Conservation (phyloP, 768 basidiomycete species). For the Tremella fuciformis region DNA sequence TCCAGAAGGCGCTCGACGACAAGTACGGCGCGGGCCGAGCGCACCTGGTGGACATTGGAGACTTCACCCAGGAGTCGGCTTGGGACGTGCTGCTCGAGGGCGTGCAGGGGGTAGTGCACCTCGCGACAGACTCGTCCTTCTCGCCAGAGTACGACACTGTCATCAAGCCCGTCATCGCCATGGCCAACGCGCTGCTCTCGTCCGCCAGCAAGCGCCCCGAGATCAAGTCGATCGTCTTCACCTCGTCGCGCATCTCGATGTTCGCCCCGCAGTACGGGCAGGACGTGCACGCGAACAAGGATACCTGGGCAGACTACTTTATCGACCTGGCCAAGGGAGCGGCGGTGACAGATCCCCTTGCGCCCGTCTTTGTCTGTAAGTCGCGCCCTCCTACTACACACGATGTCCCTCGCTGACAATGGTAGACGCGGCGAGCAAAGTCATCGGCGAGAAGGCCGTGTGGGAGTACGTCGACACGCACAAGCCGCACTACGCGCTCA, state of each 20-base stretch:
- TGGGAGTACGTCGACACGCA: conserved; percentile 29
- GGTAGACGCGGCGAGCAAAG: conserved; percentile 16
- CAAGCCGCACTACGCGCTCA: conserved; percentile 15
- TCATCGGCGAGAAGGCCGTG: conserved; percentile 22
- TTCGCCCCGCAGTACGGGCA: not conserved
- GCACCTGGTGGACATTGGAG: conserved; percentile 7
- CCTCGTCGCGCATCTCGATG: not conserved
- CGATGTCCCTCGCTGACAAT: too few relatives aligned
- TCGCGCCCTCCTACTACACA: too few relatives aligned
- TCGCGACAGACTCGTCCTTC: not conserved
- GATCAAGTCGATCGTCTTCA: conserved; percentile 6
- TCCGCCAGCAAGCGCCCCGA: not conserved
- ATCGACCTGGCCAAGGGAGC: not conserved
- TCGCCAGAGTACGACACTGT: not conserved
- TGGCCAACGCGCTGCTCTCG: not conserved
- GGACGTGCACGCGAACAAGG: not conserved
- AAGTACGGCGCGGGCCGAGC: conserved; percentile 8
- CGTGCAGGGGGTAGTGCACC: not conserved
- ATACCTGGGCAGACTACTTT: not conserved
- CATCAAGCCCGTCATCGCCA: not conserved
- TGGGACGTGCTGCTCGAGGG: conserved; percentile 5
- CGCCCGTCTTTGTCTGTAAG: too few relatives aligned
- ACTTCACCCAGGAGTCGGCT: not conserved
- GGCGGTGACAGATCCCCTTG: not conserved
- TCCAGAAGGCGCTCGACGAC: conserved; percentile 8